Evolutionary conservation across 2,329 filamentous ascomycete species (phyloP), one percentile per base, ranked within the genome.

Genomic region (Domatiomyces catenatus): DNA sequence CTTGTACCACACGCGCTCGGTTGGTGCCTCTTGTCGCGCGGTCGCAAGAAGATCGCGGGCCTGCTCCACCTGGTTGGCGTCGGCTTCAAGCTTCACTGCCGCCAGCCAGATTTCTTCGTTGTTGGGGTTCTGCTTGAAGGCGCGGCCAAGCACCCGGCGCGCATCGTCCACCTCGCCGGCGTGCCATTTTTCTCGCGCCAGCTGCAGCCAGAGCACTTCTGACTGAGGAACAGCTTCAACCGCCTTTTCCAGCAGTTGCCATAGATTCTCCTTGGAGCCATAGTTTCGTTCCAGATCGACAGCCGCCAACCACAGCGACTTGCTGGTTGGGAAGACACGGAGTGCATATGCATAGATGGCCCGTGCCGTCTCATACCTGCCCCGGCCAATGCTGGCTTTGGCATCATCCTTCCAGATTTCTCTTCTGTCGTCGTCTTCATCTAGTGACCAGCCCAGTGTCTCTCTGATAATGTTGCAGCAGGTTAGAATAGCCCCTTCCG

Each of bases 81-180:
- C 89, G 0, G 92, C 87, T 68, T 98, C 92, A 26, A 98, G 79
- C 66, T 95, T 94, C 57, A 98, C 92, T 45, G 92, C 92, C 15
- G 89, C 86, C 46, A 95, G 81, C 84, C 92, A 98, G 58, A 98
- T 95, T 64, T 96, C 88, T 67, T 98, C 92, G 68, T 94, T 95
- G 66, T 93, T 89, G 1, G 87, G 87, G 60, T 96, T 93, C 64
- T 94, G 86, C 59, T 90, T 83, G 73, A 98, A 98, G 4, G 90
- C 92, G 56, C 83, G 80, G 24, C 81, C 90, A 15, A 98, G 78
- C 1, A 96, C 88, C 54, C 81, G 75, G 50, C 92, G 79, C 10
- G 92, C 89, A 55, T 86, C 86, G 63, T 94, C 83, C 44, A 94
- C 81, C 60, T 94, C 83, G 47, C 88, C 88, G 2, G 84, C 79